These are phyloP conservation scores for Tulasnella sp. DNA, from an alignment of 768 basidiomycete genomes.

Conservation along the genomic window DNA sequence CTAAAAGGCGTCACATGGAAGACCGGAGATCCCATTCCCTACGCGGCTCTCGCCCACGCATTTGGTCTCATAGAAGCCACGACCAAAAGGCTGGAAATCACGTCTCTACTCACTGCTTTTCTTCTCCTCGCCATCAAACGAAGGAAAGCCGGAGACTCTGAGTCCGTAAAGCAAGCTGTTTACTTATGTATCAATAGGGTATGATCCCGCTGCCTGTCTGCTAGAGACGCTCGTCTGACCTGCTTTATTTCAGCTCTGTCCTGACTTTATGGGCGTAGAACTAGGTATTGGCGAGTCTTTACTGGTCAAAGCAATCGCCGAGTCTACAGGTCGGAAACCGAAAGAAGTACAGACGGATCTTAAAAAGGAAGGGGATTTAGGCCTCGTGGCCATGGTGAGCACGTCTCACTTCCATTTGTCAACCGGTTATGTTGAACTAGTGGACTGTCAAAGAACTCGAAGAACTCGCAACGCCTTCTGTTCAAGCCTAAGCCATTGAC, in stretches of 20 bases:
- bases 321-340: slow-evolving; percentile 84
- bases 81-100: slow-evolving; percentile 92
- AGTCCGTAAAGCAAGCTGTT: slow-evolving; percentile 74
- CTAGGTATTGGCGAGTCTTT: slow-evolving; percentile 93
- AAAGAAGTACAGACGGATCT: slow-evolving; percentile 80
- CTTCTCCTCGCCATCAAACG: slow-evolving; percentile 82
- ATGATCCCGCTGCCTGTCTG: slow-evolving; percentile 21
- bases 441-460: slow-evolving; percentile 58
- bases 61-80: slow-evolving; percentile 88
- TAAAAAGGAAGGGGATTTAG: slow-evolving; percentile 91
- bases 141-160: slow-evolving; percentile 60
- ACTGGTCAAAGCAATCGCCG: slow-evolving; percentile 87
- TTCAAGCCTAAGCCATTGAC: slow-evolving; percentile 92
- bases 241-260: slow-evolving; percentile 47
- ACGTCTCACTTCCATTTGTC: not conserved
- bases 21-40: slow-evolving; percentile 76
- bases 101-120: slow-evolving; percentile 76
- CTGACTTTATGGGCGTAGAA: slow-evolving; percentile 91
- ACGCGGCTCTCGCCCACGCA: slow-evolving; percentile 80
- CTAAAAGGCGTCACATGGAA: slow-evolving; percentile 39
- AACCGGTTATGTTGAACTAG: not conserved
- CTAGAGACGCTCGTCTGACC: slow-evolving; percentile 1
- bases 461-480: slow-evolving; percentile 83
- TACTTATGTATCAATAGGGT: slow-evolving; percentile 97
- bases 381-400: slow-evolving; percentile 87